Evolutionary conservation across 2,329 filamentous ascomycete genomes (phyloP), one percentile per base, ranked within the genome.

Genomic region (Coniochaeta sp.): DNA sequence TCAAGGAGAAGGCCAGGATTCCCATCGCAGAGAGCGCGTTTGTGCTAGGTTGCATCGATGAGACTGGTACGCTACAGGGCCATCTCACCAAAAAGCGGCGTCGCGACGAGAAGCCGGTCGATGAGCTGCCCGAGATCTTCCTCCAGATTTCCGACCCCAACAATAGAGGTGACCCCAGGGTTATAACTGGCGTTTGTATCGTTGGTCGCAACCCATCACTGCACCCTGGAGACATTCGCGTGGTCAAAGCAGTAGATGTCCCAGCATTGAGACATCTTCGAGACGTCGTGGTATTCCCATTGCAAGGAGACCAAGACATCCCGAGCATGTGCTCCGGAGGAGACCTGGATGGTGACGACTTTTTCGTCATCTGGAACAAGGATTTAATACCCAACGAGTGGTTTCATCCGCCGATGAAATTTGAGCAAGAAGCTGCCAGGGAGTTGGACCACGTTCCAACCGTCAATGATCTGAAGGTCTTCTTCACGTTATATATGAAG

Each of bases 261-360:
- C 83, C 86, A 0, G 77, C 77, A n/a, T 77, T 99, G 3, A 83
- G 80, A 54, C 90, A 97, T 67, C 79, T 97, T 4, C 87, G 84
- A 60, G 88, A 98, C 69, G 90, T 96, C 0, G 88, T 98, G 1
- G 92, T 98, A 0, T 88, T 99, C 56, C 91, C 95, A 0, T 85
- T 90, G 38, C 88, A 79, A 0, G 93, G 93, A 0, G 91, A 97
- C 68, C 81, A 89, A 17, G 91, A 96, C 63, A 76, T 99, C 24
- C 86, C 93, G 0, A 92, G 89, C 68, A 98, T 98, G 93, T 92
- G 95, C 64, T 96, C 95, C 4, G 95, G 95, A 1, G 95, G 95
- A 0, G 95, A 99, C 69, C 81, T 99, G 0, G 95, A 99, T 69
- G 95, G 95, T 0, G 95, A 99, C 67, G 95, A 99, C 70, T 99